Evolutionary conservation across 106 monocot species (phyloP).

Genomic region (Phalaenopsis aphrodite): DNA sequence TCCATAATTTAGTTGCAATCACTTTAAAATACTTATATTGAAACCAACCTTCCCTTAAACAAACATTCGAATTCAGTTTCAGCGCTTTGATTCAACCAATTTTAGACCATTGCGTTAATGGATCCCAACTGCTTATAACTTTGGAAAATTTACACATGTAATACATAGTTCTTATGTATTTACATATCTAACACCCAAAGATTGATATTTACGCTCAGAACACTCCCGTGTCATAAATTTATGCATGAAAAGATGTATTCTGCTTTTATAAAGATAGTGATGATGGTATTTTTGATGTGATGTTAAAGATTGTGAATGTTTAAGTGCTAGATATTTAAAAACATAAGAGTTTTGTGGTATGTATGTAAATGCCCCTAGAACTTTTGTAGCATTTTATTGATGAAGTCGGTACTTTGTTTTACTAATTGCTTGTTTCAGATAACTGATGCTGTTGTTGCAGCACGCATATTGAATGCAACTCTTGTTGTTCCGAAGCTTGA

Average conservation of each 20-base stretch:
- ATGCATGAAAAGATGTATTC: too few relatives aligned
- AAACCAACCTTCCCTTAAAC: background rate
- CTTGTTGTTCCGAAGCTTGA: slow-evolving; percentile 64
- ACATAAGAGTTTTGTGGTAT: too few relatives aligned
- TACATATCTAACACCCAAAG: too few relatives aligned
- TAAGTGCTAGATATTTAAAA: too few relatives aligned
- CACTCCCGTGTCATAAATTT: too few relatives aligned
- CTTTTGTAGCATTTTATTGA: background rate
- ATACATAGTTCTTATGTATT: too few relatives aligned
- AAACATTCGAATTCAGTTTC: background rate
- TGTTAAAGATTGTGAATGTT: too few relatives aligned
- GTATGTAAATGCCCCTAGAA: background rate
- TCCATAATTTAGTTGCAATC: background rate
- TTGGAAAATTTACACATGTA: too few relatives aligned
- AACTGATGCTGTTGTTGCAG: slow-evolving; percentile 67
- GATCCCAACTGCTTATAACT: background rate
- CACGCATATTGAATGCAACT: slow-evolving; percentile 58
- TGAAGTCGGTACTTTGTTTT: background rate
- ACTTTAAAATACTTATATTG: background rate
- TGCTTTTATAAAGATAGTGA: too few relatives aligned
- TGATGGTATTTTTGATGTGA: too few relatives aligned
- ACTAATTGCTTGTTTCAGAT: slow-evolving; percentile 26
- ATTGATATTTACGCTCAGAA: too few relatives aligned
- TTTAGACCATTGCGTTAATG: background rate
- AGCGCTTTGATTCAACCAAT: background rate